Percentiles rank a stretch among this genome's conserved stretches.
Conservation (phyloP, 345 rosid species). For the Populus pruinosa region DNA sequence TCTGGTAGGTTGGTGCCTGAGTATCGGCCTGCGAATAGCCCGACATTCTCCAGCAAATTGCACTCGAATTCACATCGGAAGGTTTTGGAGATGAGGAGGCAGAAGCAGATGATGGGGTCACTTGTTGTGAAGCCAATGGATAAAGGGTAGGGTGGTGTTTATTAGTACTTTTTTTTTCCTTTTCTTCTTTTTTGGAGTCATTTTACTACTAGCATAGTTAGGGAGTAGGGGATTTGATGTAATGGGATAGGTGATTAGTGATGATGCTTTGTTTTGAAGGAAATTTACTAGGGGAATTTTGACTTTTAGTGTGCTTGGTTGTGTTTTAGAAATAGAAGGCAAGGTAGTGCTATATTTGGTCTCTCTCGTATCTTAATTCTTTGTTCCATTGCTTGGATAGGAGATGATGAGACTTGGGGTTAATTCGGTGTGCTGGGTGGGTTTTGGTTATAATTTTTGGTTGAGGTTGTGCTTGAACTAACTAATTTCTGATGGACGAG, state of each 20-base stretch:
- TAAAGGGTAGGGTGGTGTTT: constrained; percentile 27
- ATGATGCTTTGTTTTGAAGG: constrained; percentile 19
- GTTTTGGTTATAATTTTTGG: constrained; percentile 1
- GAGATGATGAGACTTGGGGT: background rate
- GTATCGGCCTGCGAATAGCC: constrained; percentile 79
- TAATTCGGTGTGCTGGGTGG: constrained; percentile 4
- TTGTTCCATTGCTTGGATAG: constrained; percentile 12
- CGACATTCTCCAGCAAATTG: constrained; percentile 51
- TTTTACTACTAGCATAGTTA: constrained; percentile 29
- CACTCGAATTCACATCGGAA: constrained; percentile 86
- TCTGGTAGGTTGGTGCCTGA: constrained; percentile 82
- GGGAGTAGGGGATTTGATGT: constrained; percentile 28
- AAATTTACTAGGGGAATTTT: constrained; percentile 29
- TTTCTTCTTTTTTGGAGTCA: background rate
- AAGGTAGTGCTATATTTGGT: constrained; percentile 9
- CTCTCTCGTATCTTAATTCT: constrained; percentile 10
- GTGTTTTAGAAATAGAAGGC: constrained; percentile 11
- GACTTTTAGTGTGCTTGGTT: constrained; percentile 29
- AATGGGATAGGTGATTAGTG: constrained; percentile 20
- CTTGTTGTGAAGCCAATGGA: constrained; percentile 40
- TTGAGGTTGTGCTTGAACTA: constrained; percentile 13
- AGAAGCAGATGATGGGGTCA: constrained; percentile 35
- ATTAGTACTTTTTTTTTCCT: background rate
- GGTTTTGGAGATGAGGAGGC: constrained; percentile 76
- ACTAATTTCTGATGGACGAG: constrained; percentile 11